Conservation (phyloP, 208 protist genomes). For the Plasmodiophora brassicae region DNA sequence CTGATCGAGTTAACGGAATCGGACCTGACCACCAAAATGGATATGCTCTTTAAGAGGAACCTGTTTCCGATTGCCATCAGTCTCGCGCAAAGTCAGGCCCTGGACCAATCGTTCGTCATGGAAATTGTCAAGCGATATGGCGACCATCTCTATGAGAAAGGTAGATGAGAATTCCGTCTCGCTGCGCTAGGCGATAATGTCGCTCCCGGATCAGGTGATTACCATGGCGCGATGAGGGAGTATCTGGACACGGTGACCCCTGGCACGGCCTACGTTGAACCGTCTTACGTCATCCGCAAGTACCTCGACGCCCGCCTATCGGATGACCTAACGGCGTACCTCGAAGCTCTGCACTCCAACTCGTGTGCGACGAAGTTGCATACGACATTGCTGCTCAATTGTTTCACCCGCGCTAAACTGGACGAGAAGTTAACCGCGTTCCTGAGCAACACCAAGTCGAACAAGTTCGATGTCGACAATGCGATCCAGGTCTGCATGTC, state of each 20-base stretch:
- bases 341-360: constrained; percentile 15
- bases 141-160: constrained; percentile 8
- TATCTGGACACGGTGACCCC: constrained; percentile 27
- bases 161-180: not conserved
- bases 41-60: constrained; percentile 9
- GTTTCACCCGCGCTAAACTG: not conserved
- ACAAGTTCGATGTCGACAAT: constrained; percentile 31
- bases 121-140: not conserved
- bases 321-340: constrained; percentile 26
- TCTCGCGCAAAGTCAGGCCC: not conserved
- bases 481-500: constrained; percentile 30
- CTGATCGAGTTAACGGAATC: not conserved
- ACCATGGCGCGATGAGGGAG: not conserved
- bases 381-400: constrained; percentile 37
- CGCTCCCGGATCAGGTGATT: not conserved
- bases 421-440: not conserved
- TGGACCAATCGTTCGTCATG: constrained; percentile 5
- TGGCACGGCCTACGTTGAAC: not conserved
- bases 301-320: not conserved
- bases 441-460: not conserved
- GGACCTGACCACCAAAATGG: not conserved
- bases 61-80: constrained; percentile 21
- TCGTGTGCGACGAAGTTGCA: constrained; percentile 14
- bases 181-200: not conserved
- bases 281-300: constrained; percentile 32